These are phyloP conservation scores for Lecanicillium sp. DNA, from an alignment of 2,329 filamentous ascomycete species.

Conservation along the genomic window DNA sequence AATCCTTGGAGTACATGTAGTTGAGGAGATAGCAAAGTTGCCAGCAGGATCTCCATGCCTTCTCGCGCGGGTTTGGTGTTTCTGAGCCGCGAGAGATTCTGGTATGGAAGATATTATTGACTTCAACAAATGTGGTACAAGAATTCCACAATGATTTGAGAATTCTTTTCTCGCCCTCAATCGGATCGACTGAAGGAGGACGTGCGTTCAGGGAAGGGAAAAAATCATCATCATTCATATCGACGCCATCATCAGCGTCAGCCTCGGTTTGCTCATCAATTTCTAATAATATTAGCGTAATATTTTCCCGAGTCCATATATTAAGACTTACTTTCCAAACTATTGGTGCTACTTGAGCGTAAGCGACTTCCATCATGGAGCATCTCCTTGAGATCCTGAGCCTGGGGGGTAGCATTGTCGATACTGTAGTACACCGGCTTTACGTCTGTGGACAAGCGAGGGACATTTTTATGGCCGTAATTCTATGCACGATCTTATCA, in stretches of 20 bases:
- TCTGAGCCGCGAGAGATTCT: conserved; percentile 70
- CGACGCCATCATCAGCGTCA: conserved; percentile 47
- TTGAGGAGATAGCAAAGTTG: conserved; percentile 85
- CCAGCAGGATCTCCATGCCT: conserved; percentile 93
- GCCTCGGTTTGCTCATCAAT: conserved; percentile 46
- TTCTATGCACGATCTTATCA: too few species aligned
- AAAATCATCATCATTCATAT: conserved; percentile 14
- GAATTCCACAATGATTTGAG: too few species aligned
- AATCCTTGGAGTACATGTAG: conserved; percentile 64
- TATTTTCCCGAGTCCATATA: background rate
- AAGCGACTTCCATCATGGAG: conserved; percentile 45
- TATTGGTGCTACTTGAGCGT: conserved; percentile 62
- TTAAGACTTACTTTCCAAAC: conserved; percentile 60
- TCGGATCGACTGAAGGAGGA: too few species aligned
- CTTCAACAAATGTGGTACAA: conserved; percentile 58
- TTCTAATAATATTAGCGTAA: conserved; percentile 31
- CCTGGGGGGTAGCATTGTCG: conserved; percentile 68
- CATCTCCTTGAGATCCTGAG: conserved; percentile 73
- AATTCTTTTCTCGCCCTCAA: too few species aligned
- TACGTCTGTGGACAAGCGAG: conserved; percentile 68
- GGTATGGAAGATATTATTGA: conserved; percentile 68
- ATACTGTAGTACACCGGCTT: conserved; percentile 56
- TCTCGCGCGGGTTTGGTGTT: conserved; percentile 70
- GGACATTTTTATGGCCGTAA: conserved; percentile 41
- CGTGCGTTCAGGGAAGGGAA: conserved; percentile 51